Conservation (phyloP, 257 asterid genomes). For the Solanum piurae region DNA sequence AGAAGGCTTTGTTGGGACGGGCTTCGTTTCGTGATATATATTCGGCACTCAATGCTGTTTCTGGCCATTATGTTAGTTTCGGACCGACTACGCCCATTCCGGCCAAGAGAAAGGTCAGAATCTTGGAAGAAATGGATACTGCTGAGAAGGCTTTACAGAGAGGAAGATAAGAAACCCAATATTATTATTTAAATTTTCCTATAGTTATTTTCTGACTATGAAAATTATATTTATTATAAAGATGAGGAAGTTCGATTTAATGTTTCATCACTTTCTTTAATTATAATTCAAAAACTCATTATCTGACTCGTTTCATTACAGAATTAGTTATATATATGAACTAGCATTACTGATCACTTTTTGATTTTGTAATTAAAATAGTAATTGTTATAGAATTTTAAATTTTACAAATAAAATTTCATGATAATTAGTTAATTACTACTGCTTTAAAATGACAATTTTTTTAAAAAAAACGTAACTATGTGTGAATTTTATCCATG, state of each 20-base stretch:
- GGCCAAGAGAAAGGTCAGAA: slow-evolving; percentile 74
- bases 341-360: no score
- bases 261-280: not conserved
- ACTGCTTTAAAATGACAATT: no score
- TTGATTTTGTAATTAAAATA: no score
- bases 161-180: slow-evolving; percentile 43
- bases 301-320: no score
- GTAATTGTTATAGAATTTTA: no score
- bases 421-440: not conserved
- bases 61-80: slow-evolving; percentile 89
- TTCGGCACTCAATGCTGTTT: slow-evolving; percentile 88
- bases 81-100: slow-evolving; percentile 96
- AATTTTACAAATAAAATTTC: no score
- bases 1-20: slow-evolving; percentile 65
- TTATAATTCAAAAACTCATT: not conserved
- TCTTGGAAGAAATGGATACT: slow-evolving; percentile 85
- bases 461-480: no score
- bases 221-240: not conserved
- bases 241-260: not conserved
- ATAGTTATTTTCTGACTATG: not conserved
- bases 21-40: slow-evolving; percentile 80
- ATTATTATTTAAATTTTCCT: not conserved
- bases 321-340: no score
- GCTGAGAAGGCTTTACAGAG: slow-evolving; percentile 86
- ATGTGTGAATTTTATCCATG: no score